A percentile compares a stretch with the other conserved stretches of the same genome.
Conservation (phyloP, 2,329 filamentous ascomycete genomes). For the Oidium heveae region DNA sequence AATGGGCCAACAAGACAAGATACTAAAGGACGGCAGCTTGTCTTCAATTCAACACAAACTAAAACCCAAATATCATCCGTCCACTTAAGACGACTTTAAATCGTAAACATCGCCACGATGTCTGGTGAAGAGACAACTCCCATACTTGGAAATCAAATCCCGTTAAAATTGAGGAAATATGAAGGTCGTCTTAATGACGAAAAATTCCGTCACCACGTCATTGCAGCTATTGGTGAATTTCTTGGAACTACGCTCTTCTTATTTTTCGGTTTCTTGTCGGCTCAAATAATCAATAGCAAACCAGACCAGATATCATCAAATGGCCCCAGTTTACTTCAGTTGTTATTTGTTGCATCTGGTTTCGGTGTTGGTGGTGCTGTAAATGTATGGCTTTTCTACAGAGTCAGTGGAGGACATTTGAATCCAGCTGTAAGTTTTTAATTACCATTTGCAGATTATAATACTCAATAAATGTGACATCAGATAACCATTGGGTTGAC, state of each 20-base stretch:
- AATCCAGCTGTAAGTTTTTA: conserved; percentile 16
- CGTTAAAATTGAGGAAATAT: neutral
- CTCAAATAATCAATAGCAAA: conserved; percentile 4
- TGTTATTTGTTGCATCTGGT: conserved; percentile 8
- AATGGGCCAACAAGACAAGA: no score
- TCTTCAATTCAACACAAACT: no score
- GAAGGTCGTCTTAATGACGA: neutral
- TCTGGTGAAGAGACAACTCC: neutral
- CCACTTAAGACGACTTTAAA: no score
- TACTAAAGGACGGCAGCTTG: no score
- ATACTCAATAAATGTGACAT: neutral
- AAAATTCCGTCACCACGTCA: conserved; percentile 10
- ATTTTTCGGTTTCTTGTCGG: conserved; percentile 8
- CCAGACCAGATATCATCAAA: conserved; percentile 1
- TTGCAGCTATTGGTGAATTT: conserved; percentile 22
- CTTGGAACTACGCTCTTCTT: conserved; percentile 20
- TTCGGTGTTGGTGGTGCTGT: conserved; percentile 17
- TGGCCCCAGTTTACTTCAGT: conserved; percentile 1
- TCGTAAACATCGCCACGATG: neutral
- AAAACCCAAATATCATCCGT: no score
- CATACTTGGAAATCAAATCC: neutral
- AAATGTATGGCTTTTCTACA: conserved; percentile 27
- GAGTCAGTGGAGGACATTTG: conserved; percentile 22
- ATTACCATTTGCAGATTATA: neutral
- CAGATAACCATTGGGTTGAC: conserved; percentile 14